phyloP scores from a whole-genome alignment of 495 filamentous ascomycete species.

The Trichoderma reesei region DNA sequence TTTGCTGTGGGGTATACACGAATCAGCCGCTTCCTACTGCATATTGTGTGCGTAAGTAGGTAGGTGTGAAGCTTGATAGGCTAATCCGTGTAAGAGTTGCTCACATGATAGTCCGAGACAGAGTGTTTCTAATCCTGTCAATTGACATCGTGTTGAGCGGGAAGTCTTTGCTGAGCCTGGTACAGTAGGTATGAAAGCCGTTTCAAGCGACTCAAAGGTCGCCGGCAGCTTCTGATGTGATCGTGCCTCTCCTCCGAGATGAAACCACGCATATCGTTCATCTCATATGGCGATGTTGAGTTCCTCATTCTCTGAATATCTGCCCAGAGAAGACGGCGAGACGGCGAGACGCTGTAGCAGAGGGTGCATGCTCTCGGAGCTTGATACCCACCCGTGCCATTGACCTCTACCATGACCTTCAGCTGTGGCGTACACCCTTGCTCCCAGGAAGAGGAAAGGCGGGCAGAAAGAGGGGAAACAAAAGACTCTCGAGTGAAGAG shows the following conservation, averaged over 20 bases:
- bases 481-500: background rate
- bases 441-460: background rate
- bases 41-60: background rate
- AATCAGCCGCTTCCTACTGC: background rate
- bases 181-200: background rate
- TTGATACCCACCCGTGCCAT: background rate
- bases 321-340: too few relatives aligned
- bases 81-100: too few relatives aligned
- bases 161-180: background rate
- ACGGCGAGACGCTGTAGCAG: too few relatives aligned
- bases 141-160: background rate
- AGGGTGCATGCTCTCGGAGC: background rate
- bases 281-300: too few relatives aligned
- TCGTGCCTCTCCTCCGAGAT: background rate
- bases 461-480: background rate
- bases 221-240: background rate
- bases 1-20: background rate
- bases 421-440: slow-evolving; percentile 5
- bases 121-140: background rate
- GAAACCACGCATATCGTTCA: too few relatives aligned
- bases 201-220: background rate
- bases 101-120: too few relatives aligned
- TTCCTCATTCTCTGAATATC: too few relatives aligned
- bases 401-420: background rate
- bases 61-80: background rate